A percentile compares a stretch with the other conserved stretches of the same genome.
These are phyloP conservation scores for Botrytis fabae DNA, from an alignment of 2,329 filamentous ascomycete genomes.

Conservation along the genomic window DNA sequence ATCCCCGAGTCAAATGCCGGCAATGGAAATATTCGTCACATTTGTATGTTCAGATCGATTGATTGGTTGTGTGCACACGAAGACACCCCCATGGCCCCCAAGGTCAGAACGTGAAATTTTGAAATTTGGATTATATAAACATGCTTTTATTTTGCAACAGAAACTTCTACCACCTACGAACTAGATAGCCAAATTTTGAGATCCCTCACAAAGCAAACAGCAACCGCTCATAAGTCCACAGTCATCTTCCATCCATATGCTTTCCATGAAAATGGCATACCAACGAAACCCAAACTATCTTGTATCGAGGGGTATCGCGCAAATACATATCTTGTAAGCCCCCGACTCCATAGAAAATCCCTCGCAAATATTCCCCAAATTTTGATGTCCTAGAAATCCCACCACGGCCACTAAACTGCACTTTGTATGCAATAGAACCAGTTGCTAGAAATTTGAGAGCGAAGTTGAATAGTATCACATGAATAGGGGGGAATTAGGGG, in stretches of 20 bases:
- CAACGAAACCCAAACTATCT: conserved; percentile 5
- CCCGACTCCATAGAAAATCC: conserved; percentile 11
- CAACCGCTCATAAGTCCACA: background rate
- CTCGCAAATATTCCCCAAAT: conserved; percentile 11
- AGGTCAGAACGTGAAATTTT: background rate
- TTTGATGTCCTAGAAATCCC: background rate
- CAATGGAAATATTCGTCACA: no score
- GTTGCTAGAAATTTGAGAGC: conserved; percentile 28
- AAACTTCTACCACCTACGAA: background rate
- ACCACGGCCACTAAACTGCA: conserved; percentile 26
- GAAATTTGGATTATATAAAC: background rate
- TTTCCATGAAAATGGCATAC: conserved; percentile 6
- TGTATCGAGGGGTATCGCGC: conserved; percentile 20
- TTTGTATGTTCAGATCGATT: no score
- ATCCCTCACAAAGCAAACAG: background rate
- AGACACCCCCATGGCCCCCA: no score
- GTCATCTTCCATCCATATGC: conserved; percentile 9
- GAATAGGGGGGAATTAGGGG: conserved; percentile 24
- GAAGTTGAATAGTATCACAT: conserved; percentile 29
- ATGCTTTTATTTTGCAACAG: background rate
- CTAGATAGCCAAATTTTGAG: conserved; percentile 2
- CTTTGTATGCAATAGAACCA: conserved; percentile 30
- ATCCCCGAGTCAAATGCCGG: background rate
- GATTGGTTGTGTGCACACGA: no score
- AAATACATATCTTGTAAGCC: conserved; percentile 11